Evolutionary conservation across 2,329 filamentous ascomycete species (phyloP).

Genomic region (Fusarium nurragi): DNA sequence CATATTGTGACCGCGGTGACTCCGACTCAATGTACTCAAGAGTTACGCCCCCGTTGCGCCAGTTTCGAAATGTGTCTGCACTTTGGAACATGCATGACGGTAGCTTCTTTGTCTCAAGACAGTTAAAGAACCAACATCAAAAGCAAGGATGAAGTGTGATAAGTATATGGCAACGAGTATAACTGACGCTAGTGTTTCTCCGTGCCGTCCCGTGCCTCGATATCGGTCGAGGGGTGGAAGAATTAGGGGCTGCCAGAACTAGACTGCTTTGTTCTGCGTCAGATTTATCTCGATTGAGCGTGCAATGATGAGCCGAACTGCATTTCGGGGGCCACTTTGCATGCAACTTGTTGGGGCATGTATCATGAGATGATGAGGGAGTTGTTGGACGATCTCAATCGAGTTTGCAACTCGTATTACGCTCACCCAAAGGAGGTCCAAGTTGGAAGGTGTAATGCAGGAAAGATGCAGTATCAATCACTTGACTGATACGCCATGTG

Average conservation of each 20-base stretch:
- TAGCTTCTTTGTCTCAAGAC: constrained; percentile 8
- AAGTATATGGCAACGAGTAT: not conserved
- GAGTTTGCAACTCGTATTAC: constrained; percentile 34
- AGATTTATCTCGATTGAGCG: constrained; percentile 25
- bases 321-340: constrained; percentile 33
- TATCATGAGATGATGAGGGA: constrained; percentile 14
- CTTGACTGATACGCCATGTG: constrained; percentile 46
- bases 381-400: constrained; percentile 29
- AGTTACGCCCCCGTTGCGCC: constrained; percentile 14
- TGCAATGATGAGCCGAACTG: constrained; percentile 1
- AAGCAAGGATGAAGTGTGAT: constrained; percentile 21
- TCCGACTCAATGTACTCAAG: constrained; percentile 16
- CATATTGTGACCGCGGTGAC: constrained; percentile 10
- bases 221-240: constrained; percentile 12
- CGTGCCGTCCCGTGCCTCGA: constrained; percentile 23
- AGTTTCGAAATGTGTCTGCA: constrained; percentile 15
- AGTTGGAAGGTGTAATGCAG: constrained; percentile 32
- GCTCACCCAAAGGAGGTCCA: constrained; percentile 12
- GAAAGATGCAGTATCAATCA: constrained; percentile 41
- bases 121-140: constrained; percentile 14
- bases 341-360: constrained; percentile 39
- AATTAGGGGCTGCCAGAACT: constrained; percentile 6
- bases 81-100: constrained; percentile 9
- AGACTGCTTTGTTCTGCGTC: constrained; percentile 17
- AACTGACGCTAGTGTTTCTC: constrained; percentile 14